Percentiles rank a stretch among this genome's conserved stretches.
Conservation (phyloP, 129 eudicot genomes). For the Heracleum sosnowskyi region DNA sequence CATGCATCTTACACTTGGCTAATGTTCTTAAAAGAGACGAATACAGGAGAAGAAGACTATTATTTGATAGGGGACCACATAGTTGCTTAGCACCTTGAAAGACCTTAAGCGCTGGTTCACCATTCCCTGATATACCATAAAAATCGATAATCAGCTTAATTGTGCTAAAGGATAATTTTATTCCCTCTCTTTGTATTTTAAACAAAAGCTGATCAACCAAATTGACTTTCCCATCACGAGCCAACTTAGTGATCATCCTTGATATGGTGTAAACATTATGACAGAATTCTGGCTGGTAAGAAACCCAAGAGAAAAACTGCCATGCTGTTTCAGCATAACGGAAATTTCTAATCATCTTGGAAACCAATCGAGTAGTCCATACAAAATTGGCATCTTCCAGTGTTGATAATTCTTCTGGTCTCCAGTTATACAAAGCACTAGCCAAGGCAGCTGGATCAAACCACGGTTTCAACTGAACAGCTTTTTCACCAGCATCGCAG, state of each 20-base stretch:
- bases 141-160: conserved; percentile 50
- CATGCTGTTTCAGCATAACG: conserved; percentile 75
- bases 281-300: conserved; percentile 54
- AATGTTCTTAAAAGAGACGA: conserved; percentile 61
- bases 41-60: conserved; percentile 42
- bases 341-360: conserved; percentile 72
- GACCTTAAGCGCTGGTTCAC: conserved; percentile 58
- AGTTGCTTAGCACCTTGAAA: conserved; percentile 43
- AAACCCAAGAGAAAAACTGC: conserved; percentile 76
- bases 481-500: conserved; percentile 14
- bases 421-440: conserved; percentile 54
- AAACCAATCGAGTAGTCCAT: conserved; percentile 79
- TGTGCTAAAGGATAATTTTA: conserved; percentile 46
- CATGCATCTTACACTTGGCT: conserved; percentile 65
- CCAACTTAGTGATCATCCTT: conserved; percentile 52
- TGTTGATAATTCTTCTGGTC: conserved; percentile 55
- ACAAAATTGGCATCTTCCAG: conserved; percentile 62
- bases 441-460: conserved; percentile 74
- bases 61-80: conserved; percentile 41
- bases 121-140: conserved; percentile 55
- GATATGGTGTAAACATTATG: conserved; percentile 73
- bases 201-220: conserved; percentile 53
- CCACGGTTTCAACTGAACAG: conserved; percentile 63
- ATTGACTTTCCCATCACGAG: conserved; percentile 46
- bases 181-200: conserved; percentile 41